Evolutionary conservation across 306 rosid genomes (phyloP).

Genomic region (Acmispon strigosus): DNA sequence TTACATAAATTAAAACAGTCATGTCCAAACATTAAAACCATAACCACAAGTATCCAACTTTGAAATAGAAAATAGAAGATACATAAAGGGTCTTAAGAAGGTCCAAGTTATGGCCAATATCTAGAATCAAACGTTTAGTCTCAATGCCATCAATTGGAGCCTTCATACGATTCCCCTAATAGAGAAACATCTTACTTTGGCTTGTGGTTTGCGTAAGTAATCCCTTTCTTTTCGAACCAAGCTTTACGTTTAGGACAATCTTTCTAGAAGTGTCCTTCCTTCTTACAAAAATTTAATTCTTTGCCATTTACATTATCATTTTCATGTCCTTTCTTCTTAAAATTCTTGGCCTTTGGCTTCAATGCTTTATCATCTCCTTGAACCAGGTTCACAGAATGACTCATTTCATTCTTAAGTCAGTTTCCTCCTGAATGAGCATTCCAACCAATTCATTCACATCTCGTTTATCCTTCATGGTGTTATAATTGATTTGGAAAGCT

Average conservation of each 20-base stretch:
- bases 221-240: not conserved
- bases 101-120: no score
- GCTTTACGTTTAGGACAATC: not conserved
- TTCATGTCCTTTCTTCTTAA: not conserved
- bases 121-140: no score
- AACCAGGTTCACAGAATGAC: not conserved
- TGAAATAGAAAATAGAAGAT: not conserved
- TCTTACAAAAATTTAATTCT: not conserved
- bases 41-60: not conserved
- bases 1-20: not conserved
- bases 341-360: not conserved
- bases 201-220: not conserved
- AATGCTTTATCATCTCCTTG: not conserved
- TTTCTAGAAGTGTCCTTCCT: not conserved
- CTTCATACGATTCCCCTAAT: no score
- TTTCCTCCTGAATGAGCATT: not conserved
- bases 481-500: not conserved
- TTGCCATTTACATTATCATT: no score
- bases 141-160: no score
- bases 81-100: slow-evolving; percentile 28
- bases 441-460: not conserved
- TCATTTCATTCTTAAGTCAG: not conserved
- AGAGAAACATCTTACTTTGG: no score
- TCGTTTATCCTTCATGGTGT: not conserved
- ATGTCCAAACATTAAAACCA: not conserved